phyloP scores from a whole-genome alignment of 768 basidiomycete genomes.

The Neoboletus brunneissimus region DNA sequence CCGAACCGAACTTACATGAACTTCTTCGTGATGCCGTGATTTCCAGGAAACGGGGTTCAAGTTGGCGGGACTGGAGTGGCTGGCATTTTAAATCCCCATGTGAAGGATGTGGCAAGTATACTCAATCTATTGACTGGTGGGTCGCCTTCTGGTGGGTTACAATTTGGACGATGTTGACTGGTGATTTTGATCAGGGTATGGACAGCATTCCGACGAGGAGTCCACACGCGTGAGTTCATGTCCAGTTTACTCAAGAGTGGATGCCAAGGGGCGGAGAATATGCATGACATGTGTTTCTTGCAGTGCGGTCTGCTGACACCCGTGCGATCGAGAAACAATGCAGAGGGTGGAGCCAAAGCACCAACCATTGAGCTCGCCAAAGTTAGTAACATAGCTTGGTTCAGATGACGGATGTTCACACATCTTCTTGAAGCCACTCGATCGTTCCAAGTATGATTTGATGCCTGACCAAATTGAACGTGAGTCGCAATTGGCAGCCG shows the following conservation, averaged over 20 bases:
- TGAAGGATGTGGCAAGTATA: conserved; percentile 15
- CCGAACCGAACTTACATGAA: too few relatives aligned
- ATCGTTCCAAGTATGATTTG: conserved; percentile 15
- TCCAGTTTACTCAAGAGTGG: conserved; percentile 13
- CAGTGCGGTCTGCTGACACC: conserved; percentile 14
- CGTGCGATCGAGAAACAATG: conserved; percentile 15
- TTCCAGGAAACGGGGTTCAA: conserved; percentile 12
- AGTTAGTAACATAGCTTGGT: not conserved
- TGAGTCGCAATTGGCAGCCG: not conserved
- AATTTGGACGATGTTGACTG: not conserved
- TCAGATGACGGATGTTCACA: not conserved
- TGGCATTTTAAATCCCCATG: conserved; percentile 5
- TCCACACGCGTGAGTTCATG: conserved; percentile 17
- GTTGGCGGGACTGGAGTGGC: conserved; percentile 14
- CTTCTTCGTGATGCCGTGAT: too few relatives aligned
- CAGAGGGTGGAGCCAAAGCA: conserved; percentile 13
- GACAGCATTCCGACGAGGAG: conserved; percentile 17
- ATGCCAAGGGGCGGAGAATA: conserved; percentile 15
- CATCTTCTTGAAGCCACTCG: conserved; percentile 3
- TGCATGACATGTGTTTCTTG: conserved; percentile 20
- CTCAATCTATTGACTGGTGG: conserved; percentile 15
- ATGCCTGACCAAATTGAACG: conserved; percentile 4
- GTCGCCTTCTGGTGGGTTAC: not conserved
- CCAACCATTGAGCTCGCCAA: conserved; percentile 8
- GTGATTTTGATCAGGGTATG: conserved; percentile 5